These are phyloP conservation scores for Neopestalotiopsis sp. DNA, from an alignment of 2,329 filamentous ascomycete species.

Conservation along the genomic window DNA sequence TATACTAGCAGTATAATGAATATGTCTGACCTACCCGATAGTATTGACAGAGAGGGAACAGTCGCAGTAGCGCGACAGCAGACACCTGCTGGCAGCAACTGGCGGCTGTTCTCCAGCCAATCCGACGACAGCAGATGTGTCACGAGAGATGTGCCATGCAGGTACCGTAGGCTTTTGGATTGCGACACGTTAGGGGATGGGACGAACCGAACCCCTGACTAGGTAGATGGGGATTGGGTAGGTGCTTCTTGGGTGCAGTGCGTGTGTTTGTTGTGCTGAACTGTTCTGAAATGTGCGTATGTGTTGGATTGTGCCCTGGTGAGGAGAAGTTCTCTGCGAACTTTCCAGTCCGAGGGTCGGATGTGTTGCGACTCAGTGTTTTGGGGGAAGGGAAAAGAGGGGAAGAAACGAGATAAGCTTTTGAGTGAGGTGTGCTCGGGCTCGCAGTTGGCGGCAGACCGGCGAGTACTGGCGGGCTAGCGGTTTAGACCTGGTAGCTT, in stretches of 20 bases:
- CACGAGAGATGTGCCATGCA: constrained; percentile 25
- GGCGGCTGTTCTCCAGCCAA: constrained; percentile 1
- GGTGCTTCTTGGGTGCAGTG: background rate
- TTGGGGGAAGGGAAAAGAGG: constrained; percentile 1
- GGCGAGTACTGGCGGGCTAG: too few species aligned
- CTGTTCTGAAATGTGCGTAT: constrained; percentile 51
- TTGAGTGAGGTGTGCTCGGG: background rate
- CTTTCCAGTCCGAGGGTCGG: constrained; percentile 24
- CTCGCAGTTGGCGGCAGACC: background rate
- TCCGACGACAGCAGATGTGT: constrained; percentile 8
- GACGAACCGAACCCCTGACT: background rate
- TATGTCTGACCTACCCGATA: constrained; percentile 7
- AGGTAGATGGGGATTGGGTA: background rate
- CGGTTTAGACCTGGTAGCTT: too few species aligned
- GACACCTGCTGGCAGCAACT: background rate
- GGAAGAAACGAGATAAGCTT: constrained; percentile 2
- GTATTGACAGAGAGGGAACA: background rate
- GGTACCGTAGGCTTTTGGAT: constrained; percentile 7
- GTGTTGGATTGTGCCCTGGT: constrained; percentile 40
- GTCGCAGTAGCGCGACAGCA: background rate
- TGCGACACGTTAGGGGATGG: background rate
- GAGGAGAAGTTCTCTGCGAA: constrained; percentile 33
- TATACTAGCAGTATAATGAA: background rate
- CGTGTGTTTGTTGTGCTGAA: constrained; percentile 11
- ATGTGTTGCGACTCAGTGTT: background rate